A percentile compares a stretch with the other conserved stretches of the same genome.
Conservation (phyloP, 139 green algal genomes). For the Chlamydomonas schloesseri region DNA sequence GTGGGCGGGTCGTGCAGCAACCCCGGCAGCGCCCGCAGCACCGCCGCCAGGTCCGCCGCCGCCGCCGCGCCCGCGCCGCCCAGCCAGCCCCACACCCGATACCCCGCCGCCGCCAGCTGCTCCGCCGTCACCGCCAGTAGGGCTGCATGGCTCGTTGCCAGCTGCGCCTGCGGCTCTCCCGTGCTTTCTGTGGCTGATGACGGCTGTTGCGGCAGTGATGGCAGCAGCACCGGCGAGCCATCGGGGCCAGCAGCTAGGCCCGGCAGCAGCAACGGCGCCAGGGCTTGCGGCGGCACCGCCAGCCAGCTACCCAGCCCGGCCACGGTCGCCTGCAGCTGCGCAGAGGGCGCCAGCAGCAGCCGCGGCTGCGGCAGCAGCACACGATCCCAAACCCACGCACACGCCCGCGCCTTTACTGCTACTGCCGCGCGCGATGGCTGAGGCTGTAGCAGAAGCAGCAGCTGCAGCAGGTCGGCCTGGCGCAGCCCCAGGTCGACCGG, state of each 20-base stretch:
- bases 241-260: too few species aligned
- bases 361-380: not conserved
- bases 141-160: not conserved
- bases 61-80: not conserved
- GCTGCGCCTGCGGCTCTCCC: not conserved
- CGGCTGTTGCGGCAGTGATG: not conserved
- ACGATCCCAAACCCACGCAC: constrained; percentile 1
- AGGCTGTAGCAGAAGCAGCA: not conserved
- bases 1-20: not conserved
- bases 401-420: not conserved
- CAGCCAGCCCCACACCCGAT: constrained; percentile 12
- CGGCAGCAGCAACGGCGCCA: not conserved
- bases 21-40: constrained; percentile 2
- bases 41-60: constrained; percentile 21
- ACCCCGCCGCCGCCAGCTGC: not conserved
- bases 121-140: not conserved
- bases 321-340: not conserved
- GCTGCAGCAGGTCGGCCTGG: not conserved
- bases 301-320: not conserved
- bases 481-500: constrained; percentile 1
- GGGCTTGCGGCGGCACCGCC: not conserved
- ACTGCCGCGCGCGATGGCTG: not conserved
- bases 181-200: not conserved
- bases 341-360: constrained; percentile 10
- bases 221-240: not conserved